Percentiles rank a stretch among this genome's conserved stretches.
phyloP scores from a whole-genome alignment of 371 early-diverging fungal genomes.

The Nosema muscidifuracis region DNA sequence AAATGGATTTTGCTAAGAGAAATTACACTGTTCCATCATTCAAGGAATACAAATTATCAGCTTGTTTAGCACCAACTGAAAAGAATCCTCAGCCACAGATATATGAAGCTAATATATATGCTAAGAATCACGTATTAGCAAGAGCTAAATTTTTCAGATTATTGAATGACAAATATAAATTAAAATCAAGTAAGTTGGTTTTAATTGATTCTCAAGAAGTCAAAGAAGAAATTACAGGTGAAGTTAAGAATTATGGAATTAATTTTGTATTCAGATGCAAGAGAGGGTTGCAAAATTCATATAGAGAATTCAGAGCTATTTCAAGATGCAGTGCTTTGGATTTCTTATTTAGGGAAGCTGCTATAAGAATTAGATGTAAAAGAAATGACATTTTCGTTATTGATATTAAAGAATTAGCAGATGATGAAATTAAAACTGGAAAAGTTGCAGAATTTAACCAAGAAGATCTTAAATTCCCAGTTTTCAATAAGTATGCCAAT shows the following conservation, averaged over 20 bases:
- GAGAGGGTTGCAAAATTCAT: slow-evolving; percentile 98
- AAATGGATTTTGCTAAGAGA: slow-evolving; percentile 28
- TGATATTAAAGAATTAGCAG: slow-evolving; percentile 47
- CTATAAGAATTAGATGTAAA: slow-evolving; percentile 54
- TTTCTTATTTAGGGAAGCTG: slow-evolving; percentile 62
- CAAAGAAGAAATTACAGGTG: slow-evolving; percentile 76
- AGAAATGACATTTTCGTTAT: slow-evolving; percentile 53
- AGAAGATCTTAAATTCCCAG: slow-evolving; percentile 44
- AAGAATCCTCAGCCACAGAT: slow-evolving; percentile 84
- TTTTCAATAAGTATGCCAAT: slow-evolving; percentile 45
- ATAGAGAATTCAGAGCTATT: slow-evolving; percentile 99
- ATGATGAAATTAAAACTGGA: slow-evolving; percentile 50
- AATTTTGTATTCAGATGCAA: slow-evolving; percentile 97
- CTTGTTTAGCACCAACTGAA: slow-evolving; percentile 69
- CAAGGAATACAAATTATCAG: slow-evolving; percentile 63
- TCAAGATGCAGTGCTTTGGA: slow-evolving; percentile 82
- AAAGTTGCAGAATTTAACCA: slow-evolving; percentile 51
- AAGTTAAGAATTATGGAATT: slow-evolving; percentile 97
- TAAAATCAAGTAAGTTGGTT: slow-evolving; percentile 92
- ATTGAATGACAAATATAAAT: slow-evolving; percentile 91
- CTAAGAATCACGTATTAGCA: slow-evolving; percentile 92
- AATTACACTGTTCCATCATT: slow-evolving; percentile 24
- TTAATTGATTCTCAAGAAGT: slow-evolving; percentile 91
- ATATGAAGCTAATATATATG: slow-evolving; percentile 93
- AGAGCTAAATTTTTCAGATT: slow-evolving; percentile 98